Base-by-base conservation (phyloP, 495 filamentous ascomycete genomes). In the Xanthoparmelia taractica region DNA sequence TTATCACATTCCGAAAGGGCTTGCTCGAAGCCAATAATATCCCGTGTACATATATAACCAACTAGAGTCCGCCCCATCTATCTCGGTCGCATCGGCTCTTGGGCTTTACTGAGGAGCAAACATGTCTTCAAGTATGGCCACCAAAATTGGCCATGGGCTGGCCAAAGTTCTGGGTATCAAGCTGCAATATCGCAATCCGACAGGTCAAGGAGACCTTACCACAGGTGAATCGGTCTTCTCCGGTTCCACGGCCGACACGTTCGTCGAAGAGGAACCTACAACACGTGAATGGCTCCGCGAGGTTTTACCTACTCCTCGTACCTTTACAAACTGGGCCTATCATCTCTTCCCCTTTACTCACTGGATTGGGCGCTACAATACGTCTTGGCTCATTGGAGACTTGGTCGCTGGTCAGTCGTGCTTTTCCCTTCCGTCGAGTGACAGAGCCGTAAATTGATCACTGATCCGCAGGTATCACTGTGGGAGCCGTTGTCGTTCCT, bases 401-500 rank as follows among this genome's bases (percentile, higher is more conserved):
- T 71, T 97, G 50, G 85, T 96, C 57, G 95, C 94, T 60, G 94
- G 93, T 91, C 73, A 73, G 85, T 71, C 37, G 20, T 29, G 12
- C 13, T n/a, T 43, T 43, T 12, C 8, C 15, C 12, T 62, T 55
- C 29, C 20, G 41, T 59, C 33, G n/a, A n/a, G n/a, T n/a, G n/a
- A 67, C 66, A 47, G 75, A 34, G 6, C 8, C 18, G 15, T 41
- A 33, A 29, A 34, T 55, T 68, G n/a, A 71, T 48, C 18, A 37
- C 6, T 13, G 2, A 11, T 55, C 25, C 43, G 20, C 54, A 92
- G 89, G 89, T 70, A 88, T 98, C 70, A 98, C 94, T 8, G 92
- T 97, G 59, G 94, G 94, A 60, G 88, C 87, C 58, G 93, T 99
- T 40, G 94, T 99, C 27, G 90, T 99, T 36, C 94, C 94, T 8